Conservation (phyloP, 352 stramenopile species). For the Pythium rhizo-oryzae region DNA sequence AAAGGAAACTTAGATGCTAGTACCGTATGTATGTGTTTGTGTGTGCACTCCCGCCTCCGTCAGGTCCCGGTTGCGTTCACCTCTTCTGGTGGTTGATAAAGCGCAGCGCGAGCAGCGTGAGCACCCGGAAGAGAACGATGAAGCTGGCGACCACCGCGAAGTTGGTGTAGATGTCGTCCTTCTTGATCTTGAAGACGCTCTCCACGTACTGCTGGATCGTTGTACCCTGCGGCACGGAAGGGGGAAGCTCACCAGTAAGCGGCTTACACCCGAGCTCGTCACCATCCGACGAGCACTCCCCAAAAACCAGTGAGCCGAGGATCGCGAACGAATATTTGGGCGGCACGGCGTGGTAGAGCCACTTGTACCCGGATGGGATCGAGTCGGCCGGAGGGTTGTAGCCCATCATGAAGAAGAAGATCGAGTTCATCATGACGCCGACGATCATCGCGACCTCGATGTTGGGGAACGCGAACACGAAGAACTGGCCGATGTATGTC, state of each 20-base stretch:
- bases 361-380: conserved; percentile 26
- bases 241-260: conserved; percentile 5
- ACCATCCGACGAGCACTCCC: conserved; percentile 11
- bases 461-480: conserved; percentile 44
- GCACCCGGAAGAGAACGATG: conserved; percentile 36
- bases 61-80: conserved; percentile 10
- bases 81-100: conserved; percentile 44
- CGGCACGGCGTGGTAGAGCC: conserved; percentile 17
- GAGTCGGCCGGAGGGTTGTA: conserved; percentile 31
- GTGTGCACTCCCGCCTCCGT: not conserved
- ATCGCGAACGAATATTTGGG: conserved; percentile 29
- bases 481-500: conserved; percentile 69
- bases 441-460: conserved; percentile 34
- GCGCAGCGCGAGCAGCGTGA: conserved; percentile 35
- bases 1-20: no score
- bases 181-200: conserved; percentile 25
- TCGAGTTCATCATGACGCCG: conserved; percentile 35
- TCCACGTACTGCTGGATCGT: conserved; percentile 37
- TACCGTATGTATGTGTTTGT: not conserved
- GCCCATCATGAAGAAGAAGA: conserved; percentile 48
- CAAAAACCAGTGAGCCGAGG: conserved; percentile 24
- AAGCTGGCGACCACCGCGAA: conserved; percentile 28
- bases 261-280: conserved; percentile 28
- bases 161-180: conserved; percentile 32
- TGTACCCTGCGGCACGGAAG: conserved; percentile 3